These are phyloP conservation scores for Nicotiana undulata DNA, from an alignment of 257 asterid genomes.

Conservation along the genomic window DNA sequence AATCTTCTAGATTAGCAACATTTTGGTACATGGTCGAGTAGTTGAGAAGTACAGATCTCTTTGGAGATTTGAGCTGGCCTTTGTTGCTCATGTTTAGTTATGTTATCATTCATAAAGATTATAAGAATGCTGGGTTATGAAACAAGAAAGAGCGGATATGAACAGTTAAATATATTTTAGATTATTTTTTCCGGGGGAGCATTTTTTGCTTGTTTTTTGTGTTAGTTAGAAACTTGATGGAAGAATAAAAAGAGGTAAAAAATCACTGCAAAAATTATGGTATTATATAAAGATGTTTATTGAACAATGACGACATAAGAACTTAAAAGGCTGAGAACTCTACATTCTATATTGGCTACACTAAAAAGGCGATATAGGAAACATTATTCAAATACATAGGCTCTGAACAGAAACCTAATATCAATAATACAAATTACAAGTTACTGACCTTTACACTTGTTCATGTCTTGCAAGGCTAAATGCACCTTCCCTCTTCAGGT, in stretches of 20 bases:
- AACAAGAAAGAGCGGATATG: not conserved
- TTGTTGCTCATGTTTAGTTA: not conserved
- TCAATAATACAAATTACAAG: not conserved
- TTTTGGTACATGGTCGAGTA: not conserved
- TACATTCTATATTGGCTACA: not conserved
- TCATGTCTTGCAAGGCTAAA: not conserved
- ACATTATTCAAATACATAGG: not conserved
- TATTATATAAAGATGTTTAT: not conserved
- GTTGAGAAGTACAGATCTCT: not conserved
- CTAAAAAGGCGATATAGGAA: not conserved
- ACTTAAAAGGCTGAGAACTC: not conserved
- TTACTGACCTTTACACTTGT: slow-evolving; percentile 1
- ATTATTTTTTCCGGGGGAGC: not conserved
- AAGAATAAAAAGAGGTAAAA: not conserved
- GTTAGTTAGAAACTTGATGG: not conserved
- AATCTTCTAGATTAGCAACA: not conserved
- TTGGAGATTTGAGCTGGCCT: not conserved
- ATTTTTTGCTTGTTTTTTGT: not conserved
- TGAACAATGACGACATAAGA: not conserved
- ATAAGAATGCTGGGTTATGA: not conserved
- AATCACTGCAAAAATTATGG: not conserved
- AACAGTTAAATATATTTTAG: not conserved
- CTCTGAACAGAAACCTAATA: not conserved
- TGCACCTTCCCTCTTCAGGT: not conserved
- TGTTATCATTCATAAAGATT: not conserved